Conservation (phyloP, 768 basidiomycete species). For the Chalciporus sphaerocephalus region DNA sequence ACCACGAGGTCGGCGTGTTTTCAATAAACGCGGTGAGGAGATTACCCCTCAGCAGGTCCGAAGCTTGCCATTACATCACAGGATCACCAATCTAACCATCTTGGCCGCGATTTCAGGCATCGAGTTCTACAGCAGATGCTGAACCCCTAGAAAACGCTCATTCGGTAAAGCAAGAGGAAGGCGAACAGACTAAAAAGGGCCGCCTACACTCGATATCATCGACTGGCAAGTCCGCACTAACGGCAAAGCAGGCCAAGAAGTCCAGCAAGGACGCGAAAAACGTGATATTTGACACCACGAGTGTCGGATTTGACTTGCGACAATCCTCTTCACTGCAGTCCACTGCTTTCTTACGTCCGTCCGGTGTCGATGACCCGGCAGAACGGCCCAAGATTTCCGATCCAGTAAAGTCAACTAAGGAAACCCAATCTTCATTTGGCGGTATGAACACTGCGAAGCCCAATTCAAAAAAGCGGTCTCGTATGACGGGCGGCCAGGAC, state of each 20-base stretch:
- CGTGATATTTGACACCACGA: conserved; percentile 42
- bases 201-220: conserved; percentile 25
- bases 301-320: conserved; percentile 49
- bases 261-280: conserved; percentile 37
- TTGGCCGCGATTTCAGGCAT: conserved; percentile 18
- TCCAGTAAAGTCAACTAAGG: conserved; percentile 2
- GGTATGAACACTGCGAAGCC: conserved; percentile 5
- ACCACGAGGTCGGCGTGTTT: conserved; percentile 49
- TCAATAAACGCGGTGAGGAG: conserved; percentile 48
- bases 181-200: conserved; percentile 16
- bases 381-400: conserved; percentile 7
- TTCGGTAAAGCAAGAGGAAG: conserved; percentile 18
- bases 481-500: conserved; percentile 14
- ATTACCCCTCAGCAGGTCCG: conserved; percentile 29
- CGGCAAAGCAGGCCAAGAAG: conserved; percentile 17
- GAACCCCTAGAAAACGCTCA: conserved; percentile 1
- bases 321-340: conserved; percentile 20
- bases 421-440: conserved; percentile 5
- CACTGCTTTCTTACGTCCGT: conserved; percentile 18
- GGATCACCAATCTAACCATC: conserved; percentile 13
- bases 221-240: conserved; percentile 3
- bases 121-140: conserved; percentile 9
- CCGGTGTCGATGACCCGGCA: conserved; percentile 20
- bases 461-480: conserved; percentile 27
- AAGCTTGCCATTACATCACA: conserved; percentile 18